These are phyloP conservation scores for Ailanthus altissimus DNA, from an alignment of 345 rosid genomes.

Conservation along the genomic window DNA sequence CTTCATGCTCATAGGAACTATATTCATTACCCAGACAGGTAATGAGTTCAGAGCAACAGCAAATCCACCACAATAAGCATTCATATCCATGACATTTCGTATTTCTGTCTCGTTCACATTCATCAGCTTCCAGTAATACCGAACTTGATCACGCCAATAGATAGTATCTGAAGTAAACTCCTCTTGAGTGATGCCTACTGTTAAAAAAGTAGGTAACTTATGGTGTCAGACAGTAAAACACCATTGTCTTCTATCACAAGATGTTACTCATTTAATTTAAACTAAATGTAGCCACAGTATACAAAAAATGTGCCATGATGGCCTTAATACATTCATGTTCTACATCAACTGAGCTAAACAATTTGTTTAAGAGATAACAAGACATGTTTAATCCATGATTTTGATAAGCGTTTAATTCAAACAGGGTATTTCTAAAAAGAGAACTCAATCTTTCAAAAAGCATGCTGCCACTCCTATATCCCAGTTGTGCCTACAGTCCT, in stretches of 20 bases:
- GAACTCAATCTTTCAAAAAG: not conserved
- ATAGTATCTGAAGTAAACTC: conserved; percentile 55
- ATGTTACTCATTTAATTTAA: not conserved
- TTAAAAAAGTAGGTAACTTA: conserved; percentile 14
- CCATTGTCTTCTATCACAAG: not conserved
- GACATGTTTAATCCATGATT: not conserved
- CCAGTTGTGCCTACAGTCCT: not conserved
- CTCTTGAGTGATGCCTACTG: conserved; percentile 63
- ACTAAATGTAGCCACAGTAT: not conserved
- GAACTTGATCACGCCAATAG: conserved; percentile 81
- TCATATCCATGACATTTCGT: conserved; percentile 92
- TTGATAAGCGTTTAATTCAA: not conserved
- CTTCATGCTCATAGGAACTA: conserved; percentile 64
- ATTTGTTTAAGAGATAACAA: not conserved
- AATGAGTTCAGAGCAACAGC: conserved; percentile 57
- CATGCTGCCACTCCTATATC: not conserved
- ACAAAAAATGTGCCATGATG: conserved; percentile 1
- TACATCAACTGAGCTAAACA: not conserved
- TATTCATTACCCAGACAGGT: conserved; percentile 96
- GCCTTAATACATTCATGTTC: not conserved
- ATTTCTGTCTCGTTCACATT: conserved; percentile 47
- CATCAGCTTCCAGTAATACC: conserved; percentile 68
- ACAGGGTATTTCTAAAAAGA: not conserved
- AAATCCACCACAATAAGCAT: conserved; percentile 78
- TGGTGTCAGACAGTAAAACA: not conserved